These are phyloP conservation scores for Clonostachys rosea DNA, from an alignment of 2,329 filamentous ascomycete genomes.

Conservation along the genomic window DNA sequence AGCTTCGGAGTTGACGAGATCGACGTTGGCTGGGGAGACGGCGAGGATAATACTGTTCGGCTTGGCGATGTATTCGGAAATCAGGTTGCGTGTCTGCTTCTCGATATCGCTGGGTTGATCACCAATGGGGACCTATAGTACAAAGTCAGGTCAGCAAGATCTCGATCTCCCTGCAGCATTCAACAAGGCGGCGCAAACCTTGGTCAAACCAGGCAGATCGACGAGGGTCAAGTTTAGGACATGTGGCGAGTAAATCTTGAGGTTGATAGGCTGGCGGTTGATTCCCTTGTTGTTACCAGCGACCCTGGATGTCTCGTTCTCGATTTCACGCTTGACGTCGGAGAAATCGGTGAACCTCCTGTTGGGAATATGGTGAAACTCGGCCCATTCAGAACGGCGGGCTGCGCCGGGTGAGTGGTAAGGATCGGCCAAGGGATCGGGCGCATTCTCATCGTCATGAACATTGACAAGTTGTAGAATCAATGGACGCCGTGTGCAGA, in stretches of 20 bases:
- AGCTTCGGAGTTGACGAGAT: conserved; percentile 97
- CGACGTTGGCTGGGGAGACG: conserved; percentile 95
- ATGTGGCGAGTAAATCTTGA: conserved; percentile 97
- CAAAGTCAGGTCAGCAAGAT: background rate
- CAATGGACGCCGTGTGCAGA: conserved; percentile 88
- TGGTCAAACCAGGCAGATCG: conserved; percentile 91
- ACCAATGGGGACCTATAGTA: conserved; percentile 77
- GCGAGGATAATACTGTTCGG: conserved; percentile 97
- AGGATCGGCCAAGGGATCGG: conserved; percentile 61
- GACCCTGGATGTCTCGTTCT: conserved; percentile 92
- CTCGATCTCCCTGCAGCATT: background rate
- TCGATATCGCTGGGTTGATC: conserved; percentile 98
- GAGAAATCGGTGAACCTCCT: conserved; percentile 86
- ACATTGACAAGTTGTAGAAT: conserved; percentile 99
- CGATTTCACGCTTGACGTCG: conserved; percentile 93
- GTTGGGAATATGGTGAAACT: conserved; percentile 93
- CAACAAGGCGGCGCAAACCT: conserved; percentile 47
- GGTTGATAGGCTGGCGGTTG: conserved; percentile 93
- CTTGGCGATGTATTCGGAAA: conserved; percentile 97
- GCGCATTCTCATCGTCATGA: conserved; percentile 65
- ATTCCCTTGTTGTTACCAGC: conserved; percentile 96
- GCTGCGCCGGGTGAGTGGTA: conserved; percentile 74
- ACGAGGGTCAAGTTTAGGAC: conserved; percentile 95
- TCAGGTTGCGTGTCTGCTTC: conserved; percentile 94
- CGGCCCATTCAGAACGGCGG: conserved; percentile 72